These are phyloP conservation scores for Lipomyces starkeyi DNA, from an alignment of 805 yeast species.

Conservation along the genomic window DNA sequence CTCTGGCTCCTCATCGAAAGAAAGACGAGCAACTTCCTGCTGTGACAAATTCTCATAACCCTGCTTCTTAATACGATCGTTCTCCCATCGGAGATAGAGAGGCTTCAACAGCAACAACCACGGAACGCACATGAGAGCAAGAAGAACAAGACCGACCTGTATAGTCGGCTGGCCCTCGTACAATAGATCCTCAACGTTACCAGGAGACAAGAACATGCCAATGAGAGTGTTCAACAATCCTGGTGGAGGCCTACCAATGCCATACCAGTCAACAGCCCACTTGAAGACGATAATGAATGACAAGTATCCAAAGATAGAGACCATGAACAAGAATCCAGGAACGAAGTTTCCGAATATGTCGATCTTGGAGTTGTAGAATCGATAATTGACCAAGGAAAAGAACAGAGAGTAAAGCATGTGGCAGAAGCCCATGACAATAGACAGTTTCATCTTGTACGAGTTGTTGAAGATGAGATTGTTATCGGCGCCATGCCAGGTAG, in stretches of 20 bases:
- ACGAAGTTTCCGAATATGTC: conserved; percentile 92
- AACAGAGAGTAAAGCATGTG: conserved; percentile 92
- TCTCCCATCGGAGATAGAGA: conserved; percentile 64
- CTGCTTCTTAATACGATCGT: conserved; percentile 57
- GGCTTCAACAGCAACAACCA: conserved; percentile 90
- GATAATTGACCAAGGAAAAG: conserved; percentile 82
- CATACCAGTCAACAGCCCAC: conserved; percentile 93
- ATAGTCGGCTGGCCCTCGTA: conserved; percentile 79
- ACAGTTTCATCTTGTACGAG: conserved; percentile 96
- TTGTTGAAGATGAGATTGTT: conserved; percentile 88
- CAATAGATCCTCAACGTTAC: conserved; percentile 77
- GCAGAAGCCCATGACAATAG: conserved; percentile 89
- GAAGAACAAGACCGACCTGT: conserved; percentile 70
- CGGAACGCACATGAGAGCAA: conserved; percentile 92
- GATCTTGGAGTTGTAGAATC: conserved; percentile 68
- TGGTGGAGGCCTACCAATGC: conserved; percentile 79
- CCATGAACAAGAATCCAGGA: conserved; percentile 95
- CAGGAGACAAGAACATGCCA: conserved; percentile 94
- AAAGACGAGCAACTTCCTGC: conserved; percentile 46
- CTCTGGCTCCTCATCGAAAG: conserved; percentile 46
- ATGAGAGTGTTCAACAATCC: conserved; percentile 93
- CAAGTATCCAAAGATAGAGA: conserved; percentile 92
- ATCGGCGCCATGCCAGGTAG: conserved; percentile 97
- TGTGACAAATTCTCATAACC: conserved; percentile 59
- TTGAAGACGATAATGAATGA: conserved; percentile 86